Evolutionary conservation across 2,329 filamentous ascomycete species (phyloP).

Genomic region (Arachnopeziza araneosa): DNA sequence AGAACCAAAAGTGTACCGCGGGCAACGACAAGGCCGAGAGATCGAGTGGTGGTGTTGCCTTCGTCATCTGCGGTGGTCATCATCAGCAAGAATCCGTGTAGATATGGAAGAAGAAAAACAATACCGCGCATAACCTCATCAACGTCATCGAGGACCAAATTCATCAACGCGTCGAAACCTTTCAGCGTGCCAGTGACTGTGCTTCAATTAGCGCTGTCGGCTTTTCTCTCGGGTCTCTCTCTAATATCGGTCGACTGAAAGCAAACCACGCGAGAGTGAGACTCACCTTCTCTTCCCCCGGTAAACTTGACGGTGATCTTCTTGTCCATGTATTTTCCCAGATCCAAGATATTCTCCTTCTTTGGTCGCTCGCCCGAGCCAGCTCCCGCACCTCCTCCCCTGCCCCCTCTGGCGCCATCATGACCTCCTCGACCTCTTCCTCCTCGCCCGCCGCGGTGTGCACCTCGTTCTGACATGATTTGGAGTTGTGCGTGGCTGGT

Average conservation of each 20-base stretch:
- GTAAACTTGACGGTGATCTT: constrained; percentile 94
- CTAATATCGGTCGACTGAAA: neutral
- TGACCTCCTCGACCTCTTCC: constrained; percentile 20
- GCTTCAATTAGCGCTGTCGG: neutral
- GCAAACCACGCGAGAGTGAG: neutral
- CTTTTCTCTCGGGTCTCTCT: neutral
- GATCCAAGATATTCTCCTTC: constrained; percentile 97
- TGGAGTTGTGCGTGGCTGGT: neutral
- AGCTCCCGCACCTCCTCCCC: constrained; percentile 16
- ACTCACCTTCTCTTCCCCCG: constrained; percentile 79
- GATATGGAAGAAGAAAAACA: constrained; percentile 2
- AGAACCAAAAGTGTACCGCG: constrained; percentile 89
- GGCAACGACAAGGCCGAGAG: constrained; percentile 73
- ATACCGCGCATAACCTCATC: constrained; percentile 83
- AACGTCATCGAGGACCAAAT: constrained; percentile 91
- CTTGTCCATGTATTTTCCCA: constrained; percentile 97
- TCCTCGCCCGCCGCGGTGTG: constrained; percentile 21
- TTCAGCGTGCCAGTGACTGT: constrained; percentile 84
- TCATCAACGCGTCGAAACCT: constrained; percentile 97
- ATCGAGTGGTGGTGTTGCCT: constrained; percentile 70
- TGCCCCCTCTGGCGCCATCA: constrained; percentile 18
- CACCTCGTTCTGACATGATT: constrained; percentile 24
- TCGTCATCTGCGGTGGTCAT: constrained; percentile 67
- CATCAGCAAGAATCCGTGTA: neutral
- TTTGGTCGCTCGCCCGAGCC: constrained; percentile 67